phyloP scores from a whole-genome alignment of 177 flowering plant species.

The Vitis hybrid region DNA sequence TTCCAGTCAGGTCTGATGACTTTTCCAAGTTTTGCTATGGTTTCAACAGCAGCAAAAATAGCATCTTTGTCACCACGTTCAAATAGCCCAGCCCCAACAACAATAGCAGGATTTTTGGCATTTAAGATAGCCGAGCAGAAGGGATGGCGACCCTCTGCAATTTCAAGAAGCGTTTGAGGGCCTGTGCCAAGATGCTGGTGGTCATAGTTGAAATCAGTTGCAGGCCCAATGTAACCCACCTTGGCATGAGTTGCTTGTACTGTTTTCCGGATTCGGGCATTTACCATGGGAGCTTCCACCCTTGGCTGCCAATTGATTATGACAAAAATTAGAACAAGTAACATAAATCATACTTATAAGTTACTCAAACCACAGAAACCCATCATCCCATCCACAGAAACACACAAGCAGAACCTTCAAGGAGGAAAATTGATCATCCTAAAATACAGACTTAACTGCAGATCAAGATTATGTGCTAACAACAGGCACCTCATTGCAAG shows the following conservation, averaged over 20 bases:
- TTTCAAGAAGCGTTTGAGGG: slow-evolving; percentile 75
- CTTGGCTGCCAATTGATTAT: slow-evolving; percentile 70
- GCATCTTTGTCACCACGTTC: slow-evolving; percentile 81
- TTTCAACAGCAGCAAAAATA: slow-evolving; percentile 65
- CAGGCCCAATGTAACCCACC: slow-evolving; percentile 92
- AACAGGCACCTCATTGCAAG: too few relatives aligned
- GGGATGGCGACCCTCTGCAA: slow-evolving; percentile 87
- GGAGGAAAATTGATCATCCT: too few relatives aligned
- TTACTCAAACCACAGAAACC: background rate
- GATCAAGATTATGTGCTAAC: too few relatives aligned
- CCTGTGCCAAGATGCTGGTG: slow-evolving; percentile 83
- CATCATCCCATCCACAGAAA: too few relatives aligned
- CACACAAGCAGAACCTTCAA: too few relatives aligned
- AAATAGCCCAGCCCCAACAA: slow-evolving; percentile 88
- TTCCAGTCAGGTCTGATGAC: slow-evolving; percentile 90
- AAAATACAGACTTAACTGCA: too few relatives aligned
- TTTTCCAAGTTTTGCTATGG: slow-evolving; percentile 60
- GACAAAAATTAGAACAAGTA: background rate
- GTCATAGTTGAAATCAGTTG: slow-evolving; percentile 85
- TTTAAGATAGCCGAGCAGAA: slow-evolving; percentile 58
- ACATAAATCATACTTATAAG: background rate
- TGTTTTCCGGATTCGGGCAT: slow-evolving; percentile 93
- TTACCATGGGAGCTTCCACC: slow-evolving; percentile 98
- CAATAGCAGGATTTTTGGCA: slow-evolving; percentile 90
- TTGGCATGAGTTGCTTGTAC: slow-evolving; percentile 77